Evolutionary conservation across 2,329 filamentous ascomycete genomes (phyloP).

Genomic region (Lizonia empirigonia): DNA sequence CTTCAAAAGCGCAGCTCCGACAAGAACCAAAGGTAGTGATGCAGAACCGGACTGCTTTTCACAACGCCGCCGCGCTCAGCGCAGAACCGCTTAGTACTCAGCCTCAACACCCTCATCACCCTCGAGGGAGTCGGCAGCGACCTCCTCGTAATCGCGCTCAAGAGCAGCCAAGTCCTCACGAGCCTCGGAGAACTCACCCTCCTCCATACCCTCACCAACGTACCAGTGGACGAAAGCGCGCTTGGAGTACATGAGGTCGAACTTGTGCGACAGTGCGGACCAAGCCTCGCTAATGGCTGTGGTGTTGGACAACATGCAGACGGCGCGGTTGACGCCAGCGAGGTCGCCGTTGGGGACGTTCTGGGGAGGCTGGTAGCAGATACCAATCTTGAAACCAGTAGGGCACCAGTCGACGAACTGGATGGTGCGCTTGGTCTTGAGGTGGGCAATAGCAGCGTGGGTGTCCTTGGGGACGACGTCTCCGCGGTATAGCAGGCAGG

Average conservation of each 20-base stretch:
- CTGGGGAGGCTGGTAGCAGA: slow-evolving; percentile 98
- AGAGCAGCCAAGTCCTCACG: slow-evolving; percentile 97
- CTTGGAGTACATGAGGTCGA: slow-evolving; percentile 99
- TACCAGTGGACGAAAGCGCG: slow-evolving; percentile 99
- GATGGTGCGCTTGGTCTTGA: slow-evolving; percentile 99
- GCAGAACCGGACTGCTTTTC: slow-evolving; percentile 29
- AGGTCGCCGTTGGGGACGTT: slow-evolving; percentile 96
- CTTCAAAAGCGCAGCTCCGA: slow-evolving; percentile 30
- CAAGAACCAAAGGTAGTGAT: slow-evolving; percentile 37
- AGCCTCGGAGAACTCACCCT: slow-evolving; percentile 99
- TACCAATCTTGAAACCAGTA: slow-evolving; percentile 99
- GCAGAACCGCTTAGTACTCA: slow-evolving; percentile 73
- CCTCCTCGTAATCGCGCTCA: slow-evolving; percentile 98
- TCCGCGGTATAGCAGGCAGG: slow-evolving; percentile 95
- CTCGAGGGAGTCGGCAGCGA: slow-evolving; percentile 90
- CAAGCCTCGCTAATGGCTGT: slow-evolving; percentile 98
- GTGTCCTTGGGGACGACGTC: slow-evolving; percentile 97
- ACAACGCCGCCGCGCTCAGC: slow-evolving; percentile 25
- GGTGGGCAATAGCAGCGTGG: slow-evolving; percentile 86
- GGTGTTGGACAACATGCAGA: slow-evolving; percentile 99
- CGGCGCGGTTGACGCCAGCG: slow-evolving; percentile 96
- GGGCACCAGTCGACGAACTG: slow-evolving; percentile 99
- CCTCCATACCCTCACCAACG: slow-evolving; percentile 99
- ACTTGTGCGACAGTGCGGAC: slow-evolving; percentile 95
- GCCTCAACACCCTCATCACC: slow-evolving; percentile 83